Evolutionary conservation across 164 flowering plant species (phyloP).

Genomic region (Liquidambar formosana): DNA sequence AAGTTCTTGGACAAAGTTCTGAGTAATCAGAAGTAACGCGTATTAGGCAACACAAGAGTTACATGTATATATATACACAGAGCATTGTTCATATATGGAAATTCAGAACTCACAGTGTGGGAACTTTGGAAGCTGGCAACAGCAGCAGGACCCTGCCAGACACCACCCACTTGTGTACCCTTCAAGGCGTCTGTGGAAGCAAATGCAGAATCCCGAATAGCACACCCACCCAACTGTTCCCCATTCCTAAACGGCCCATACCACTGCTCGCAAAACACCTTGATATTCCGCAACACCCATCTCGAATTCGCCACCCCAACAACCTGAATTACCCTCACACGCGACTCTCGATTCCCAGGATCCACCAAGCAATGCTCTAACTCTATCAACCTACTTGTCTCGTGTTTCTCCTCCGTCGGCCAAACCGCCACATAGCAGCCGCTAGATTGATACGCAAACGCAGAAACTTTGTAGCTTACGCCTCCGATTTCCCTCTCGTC

Average conservation of each 20-base stretch:
- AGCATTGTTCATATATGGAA: too few relatives aligned
- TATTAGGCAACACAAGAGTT: too few relatives aligned
- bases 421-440: conserved; percentile 83
- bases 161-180: conserved; percentile 56
- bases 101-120: conserved; percentile 42
- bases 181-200: conserved; percentile 64
- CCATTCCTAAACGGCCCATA: conserved; percentile 96
- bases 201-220: conserved; percentile 82
- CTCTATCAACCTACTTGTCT: conserved; percentile 37
- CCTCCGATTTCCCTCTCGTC: conserved; percentile 64
- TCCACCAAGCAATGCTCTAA: conserved; percentile 87
- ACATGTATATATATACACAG: too few relatives aligned
- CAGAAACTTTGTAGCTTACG: conserved; percentile 31
- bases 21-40: conserved; percentile 13
- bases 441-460: conserved; percentile 65
- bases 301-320: conserved; percentile 35
- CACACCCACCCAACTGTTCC: conserved; percentile 90
- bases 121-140: conserved; percentile 45
- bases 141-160: conserved; percentile 54
- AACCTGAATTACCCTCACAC: conserved; percentile 77
- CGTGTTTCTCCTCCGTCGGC: conserved; percentile 35
- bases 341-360: conserved; percentile 66
- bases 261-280: conserved; percentile 88
- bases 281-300: conserved; percentile 37
- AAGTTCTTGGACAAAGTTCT: conserved; percentile 50